Percentiles rank a stretch among this genome's conserved stretches.
Conservation (phyloP, 2,329 filamentous ascomycete genomes). For the Colletotrichum destructivum region DNA sequence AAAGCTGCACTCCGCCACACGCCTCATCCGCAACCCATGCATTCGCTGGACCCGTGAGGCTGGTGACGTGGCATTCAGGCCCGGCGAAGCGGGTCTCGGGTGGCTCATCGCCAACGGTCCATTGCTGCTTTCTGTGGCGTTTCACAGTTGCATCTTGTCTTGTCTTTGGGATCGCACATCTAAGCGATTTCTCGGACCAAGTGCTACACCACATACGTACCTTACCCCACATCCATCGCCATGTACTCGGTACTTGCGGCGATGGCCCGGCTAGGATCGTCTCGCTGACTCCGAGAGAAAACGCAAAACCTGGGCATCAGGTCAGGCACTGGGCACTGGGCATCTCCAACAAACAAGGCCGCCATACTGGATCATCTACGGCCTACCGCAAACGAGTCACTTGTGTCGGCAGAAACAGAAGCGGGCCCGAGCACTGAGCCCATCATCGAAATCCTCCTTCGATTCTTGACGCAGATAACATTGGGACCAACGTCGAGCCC, state of each 20-base stretch:
- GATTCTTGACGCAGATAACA: not conserved
- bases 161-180: conserved; percentile 31
- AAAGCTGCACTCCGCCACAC: conserved; percentile 43
- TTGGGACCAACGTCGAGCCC: conserved; percentile 3
- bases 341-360: not conserved
- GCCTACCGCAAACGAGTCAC: conserved; percentile 10
- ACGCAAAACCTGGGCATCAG: not conserved
- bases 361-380: not conserved
- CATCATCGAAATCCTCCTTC: conserved; percentile 7
- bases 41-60: conserved; percentile 36
- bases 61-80: conserved; percentile 43
- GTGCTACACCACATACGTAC: not conserved
- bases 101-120: conserved; percentile 35
- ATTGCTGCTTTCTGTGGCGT: conserved; percentile 38
- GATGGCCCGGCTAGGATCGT: conserved; percentile 27
- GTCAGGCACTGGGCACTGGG: not conserved
- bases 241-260: conserved; percentile 38
- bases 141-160: conserved; percentile 5
- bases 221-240: not conserved
- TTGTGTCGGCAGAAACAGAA: conserved; percentile 23
- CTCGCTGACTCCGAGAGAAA: conserved; percentile 40
- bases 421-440: conserved; percentile 12
- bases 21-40: conserved; percentile 37
- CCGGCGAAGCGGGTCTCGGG: conserved; percentile 30
- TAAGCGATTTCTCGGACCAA: conserved; percentile 24